phyloP scores from a whole-genome alignment of 2,329 filamentous ascomycete species.

The Clarireedia paspali region DNA sequence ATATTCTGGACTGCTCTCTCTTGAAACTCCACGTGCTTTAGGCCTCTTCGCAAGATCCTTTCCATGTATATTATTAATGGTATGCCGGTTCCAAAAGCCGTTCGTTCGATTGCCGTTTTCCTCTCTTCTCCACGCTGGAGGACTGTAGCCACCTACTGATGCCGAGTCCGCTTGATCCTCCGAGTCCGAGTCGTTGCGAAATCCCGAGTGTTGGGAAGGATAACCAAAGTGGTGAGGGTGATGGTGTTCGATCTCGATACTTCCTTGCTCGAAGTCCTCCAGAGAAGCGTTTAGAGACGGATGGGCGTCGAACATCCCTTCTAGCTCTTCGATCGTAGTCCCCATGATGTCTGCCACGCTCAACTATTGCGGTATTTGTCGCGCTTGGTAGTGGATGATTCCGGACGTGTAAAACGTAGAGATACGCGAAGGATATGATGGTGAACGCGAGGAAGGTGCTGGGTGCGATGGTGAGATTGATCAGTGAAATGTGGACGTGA shows the following conservation, averaged over 20 bases:
- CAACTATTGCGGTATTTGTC: slow-evolving; percentile 1
- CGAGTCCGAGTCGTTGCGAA: slow-evolving; percentile 42
- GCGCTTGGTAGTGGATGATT: slow-evolving; percentile 16
- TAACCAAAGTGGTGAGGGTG: slow-evolving; percentile 39
- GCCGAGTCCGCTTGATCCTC: slow-evolving; percentile 35
- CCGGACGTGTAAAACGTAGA: slow-evolving; percentile 26
- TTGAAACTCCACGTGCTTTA: slow-evolving; percentile 34
- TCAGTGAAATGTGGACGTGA: slow-evolving; percentile 26
- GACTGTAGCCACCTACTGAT: slow-evolving; percentile 50
- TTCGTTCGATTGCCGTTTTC: slow-evolving; percentile 36
- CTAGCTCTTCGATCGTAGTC: slow-evolving; percentile 37
- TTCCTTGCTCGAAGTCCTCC: slow-evolving; percentile 52
- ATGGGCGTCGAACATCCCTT: slow-evolving; percentile 47
- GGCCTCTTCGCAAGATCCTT: slow-evolving; percentile 37
- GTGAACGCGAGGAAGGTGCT: slow-evolving; percentile 23
- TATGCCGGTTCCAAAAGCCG: slow-evolving; percentile 40
- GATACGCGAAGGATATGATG: slow-evolving; percentile 23
- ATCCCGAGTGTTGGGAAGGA: slow-evolving; percentile 55
- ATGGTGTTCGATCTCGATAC: slow-evolving; percentile 27
- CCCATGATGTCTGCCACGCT: slow-evolving; percentile 11
- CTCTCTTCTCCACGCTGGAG: slow-evolving; percentile 51
- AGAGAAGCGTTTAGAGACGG: slow-evolving; percentile 52
- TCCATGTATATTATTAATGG: slow-evolving; percentile 36
- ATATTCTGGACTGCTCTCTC: slow-evolving; percentile 51
- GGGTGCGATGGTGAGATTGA: slow-evolving; percentile 27